These are phyloP conservation scores for Aphanocladium album DNA, from an alignment of 2,329 filamentous ascomycete species.

Conservation along the genomic window DNA sequence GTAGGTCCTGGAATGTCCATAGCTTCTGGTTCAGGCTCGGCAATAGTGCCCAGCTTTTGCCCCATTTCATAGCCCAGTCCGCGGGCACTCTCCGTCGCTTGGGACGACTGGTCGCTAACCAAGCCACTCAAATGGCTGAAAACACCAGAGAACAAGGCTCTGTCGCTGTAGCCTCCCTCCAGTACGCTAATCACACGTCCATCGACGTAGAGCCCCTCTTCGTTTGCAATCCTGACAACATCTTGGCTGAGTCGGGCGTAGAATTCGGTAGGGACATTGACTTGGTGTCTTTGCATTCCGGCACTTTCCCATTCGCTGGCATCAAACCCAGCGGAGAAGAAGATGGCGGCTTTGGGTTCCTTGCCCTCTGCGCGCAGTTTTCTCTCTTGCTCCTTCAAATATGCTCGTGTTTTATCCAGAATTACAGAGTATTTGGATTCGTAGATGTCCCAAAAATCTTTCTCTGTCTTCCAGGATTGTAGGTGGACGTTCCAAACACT, in stretches of 20 bases:
- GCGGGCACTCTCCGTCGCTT: conserved; percentile 21
- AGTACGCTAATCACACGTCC: conserved; percentile 88
- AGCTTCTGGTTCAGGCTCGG: conserved; percentile 23
- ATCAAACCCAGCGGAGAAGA: conserved; percentile 93
- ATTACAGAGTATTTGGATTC: conserved; percentile 70
- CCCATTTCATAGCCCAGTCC: conserved; percentile 57
- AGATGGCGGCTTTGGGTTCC: conserved; percentile 77
- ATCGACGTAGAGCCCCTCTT: conserved; percentile 71
- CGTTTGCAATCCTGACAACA: conserved; percentile 73
- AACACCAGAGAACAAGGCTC: conserved; percentile 81
- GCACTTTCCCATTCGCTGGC: conserved; percentile 90
- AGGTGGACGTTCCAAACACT: conserved; percentile 95
- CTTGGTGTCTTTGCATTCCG: conserved; percentile 92
- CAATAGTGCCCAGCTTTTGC: conserved; percentile 41
- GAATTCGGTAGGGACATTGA: conserved; percentile 95
- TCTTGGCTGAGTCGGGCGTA: conserved; percentile 89
- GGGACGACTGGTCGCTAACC: conserved; percentile 48
- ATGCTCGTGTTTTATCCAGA: conserved; percentile 74
- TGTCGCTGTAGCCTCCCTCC: conserved; percentile 93
- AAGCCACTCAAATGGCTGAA: conserved; percentile 87
- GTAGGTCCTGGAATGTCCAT: conserved; percentile 10
- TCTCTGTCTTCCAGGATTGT: conserved; percentile 74
- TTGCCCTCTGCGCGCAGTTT: conserved; percentile 55
- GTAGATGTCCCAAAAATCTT: conserved; percentile 88
- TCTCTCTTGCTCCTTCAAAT: conserved; percentile 67